phyloP scores from a whole-genome alignment of 345 rosid genomes.

The Diplotaxis tenuifolia region DNA sequence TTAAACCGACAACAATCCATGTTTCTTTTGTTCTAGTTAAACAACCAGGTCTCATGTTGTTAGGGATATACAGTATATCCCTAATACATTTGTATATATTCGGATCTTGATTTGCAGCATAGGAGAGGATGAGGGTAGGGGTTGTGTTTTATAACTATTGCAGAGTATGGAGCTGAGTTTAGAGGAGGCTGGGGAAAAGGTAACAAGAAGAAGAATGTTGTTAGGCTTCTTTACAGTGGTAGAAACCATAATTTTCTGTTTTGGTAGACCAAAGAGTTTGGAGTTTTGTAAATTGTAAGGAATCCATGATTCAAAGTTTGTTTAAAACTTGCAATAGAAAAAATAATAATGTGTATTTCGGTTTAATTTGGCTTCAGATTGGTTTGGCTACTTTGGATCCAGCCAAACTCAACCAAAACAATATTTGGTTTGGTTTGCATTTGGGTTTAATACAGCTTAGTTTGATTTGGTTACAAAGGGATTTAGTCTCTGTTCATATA shows the following conservation, averaged over 20 bases:
- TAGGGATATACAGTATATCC: too few relatives aligned
- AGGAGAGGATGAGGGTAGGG: constrained; percentile 52
- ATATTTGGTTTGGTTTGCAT: not conserved
- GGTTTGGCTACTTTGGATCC: not conserved
- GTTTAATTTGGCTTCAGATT: too few relatives aligned
- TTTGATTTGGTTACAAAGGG: not conserved
- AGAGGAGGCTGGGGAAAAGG: constrained; percentile 48
- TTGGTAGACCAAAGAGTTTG: constrained; percentile 8
- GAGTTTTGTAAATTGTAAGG: not conserved
- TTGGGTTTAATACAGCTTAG: not conserved
- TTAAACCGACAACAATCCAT: not conserved
- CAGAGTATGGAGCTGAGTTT: constrained; percentile 79
- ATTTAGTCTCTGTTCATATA: too few relatives aligned
- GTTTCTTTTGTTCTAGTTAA: not conserved
- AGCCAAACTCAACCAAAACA: not conserved
- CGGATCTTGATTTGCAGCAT: constrained; percentile 47
- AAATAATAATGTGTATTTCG: not conserved
- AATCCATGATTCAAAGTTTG: too few relatives aligned
- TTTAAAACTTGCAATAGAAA: not conserved
- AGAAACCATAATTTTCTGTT: constrained; percentile 79
- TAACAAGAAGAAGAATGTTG: constrained; percentile 55
- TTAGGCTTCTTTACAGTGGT: constrained; percentile 84
- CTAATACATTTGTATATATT: too few relatives aligned
- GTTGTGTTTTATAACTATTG: constrained; percentile 70
- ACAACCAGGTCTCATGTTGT: not conserved